phyloP scores from a whole-genome alignment of 73 alveolate species.

The Paramecium tetraurelia region DNA sequence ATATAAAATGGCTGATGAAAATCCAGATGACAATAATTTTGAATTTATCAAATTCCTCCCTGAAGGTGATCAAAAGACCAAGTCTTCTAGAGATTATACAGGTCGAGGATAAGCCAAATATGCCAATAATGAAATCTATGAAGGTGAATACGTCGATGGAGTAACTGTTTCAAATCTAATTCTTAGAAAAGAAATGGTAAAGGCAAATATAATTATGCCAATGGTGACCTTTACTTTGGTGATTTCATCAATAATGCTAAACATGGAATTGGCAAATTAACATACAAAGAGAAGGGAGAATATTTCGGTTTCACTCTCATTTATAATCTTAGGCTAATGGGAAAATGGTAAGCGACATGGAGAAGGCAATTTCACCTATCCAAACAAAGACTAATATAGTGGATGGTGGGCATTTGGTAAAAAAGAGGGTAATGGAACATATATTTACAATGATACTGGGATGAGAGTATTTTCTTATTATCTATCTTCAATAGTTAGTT shows the following conservation, averaged over 20 bases:
- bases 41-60: slow-evolving; percentile 47
- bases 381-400: slow-evolving; percentile 85
- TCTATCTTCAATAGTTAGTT: slow-evolving; percentile 39
- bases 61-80: slow-evolving; percentile 48
- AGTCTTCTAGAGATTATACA: slow-evolving; percentile 70
- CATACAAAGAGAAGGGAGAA: slow-evolving; percentile 84
- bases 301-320: slow-evolving; percentile 73
- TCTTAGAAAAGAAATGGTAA: slow-evolving; percentile 60
- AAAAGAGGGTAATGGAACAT: slow-evolving; percentile 92
- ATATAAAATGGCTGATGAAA: slow-evolving; percentile 20
- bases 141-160: slow-evolving; percentile 84
- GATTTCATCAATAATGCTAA: slow-evolving; percentile 80
- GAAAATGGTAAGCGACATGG: slow-evolving; percentile 98
- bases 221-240: slow-evolving; percentile 86
- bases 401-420: slow-evolving; percentile 99
- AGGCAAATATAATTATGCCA: slow-evolving; percentile 66
- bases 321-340: slow-evolving; percentile 75
- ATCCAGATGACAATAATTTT: slow-evolving; percentile 21
- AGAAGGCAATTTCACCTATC: slow-evolving; percentile 93
- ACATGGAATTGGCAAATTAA: slow-evolving; percentile 92
- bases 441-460: slow-evolving; percentile 86
- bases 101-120: slow-evolving; percentile 82
- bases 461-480: slow-evolving; percentile 71
- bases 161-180: slow-evolving; percentile 53
- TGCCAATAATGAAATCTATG: slow-evolving; percentile 83